Conservation (phyloP, 805 yeast species). For the Grigorovia yakushimaensis region DNA sequence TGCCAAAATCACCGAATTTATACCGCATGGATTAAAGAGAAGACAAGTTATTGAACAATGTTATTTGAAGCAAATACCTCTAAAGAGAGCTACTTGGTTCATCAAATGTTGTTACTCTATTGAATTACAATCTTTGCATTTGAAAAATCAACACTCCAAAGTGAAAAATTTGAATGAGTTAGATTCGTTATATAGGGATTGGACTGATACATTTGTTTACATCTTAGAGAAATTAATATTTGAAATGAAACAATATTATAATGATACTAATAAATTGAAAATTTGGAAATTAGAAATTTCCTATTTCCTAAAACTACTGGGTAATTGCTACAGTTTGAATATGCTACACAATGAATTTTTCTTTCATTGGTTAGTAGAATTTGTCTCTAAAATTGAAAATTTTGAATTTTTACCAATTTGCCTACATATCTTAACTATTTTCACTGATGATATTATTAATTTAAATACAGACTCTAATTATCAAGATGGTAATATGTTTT, state of each 20-base stretch:
- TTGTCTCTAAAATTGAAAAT: slow-evolving; percentile 34
- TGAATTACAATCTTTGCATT: slow-evolving; percentile 34
- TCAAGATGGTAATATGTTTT: slow-evolving; percentile 20
- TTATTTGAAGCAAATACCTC: slow-evolving; percentile 56
- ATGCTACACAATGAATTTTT: slow-evolving; percentile 55
- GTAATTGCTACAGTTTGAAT: slow-evolving; percentile 58
- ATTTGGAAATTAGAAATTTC: slow-evolving; percentile 41
- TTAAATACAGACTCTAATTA: not conserved
- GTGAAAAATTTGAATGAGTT: slow-evolving; percentile 1
- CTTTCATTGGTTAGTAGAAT: slow-evolving; percentile 52
- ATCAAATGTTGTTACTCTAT: slow-evolving; percentile 79
- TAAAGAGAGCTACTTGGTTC: slow-evolving; percentile 82
- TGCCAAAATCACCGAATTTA: slow-evolving; percentile 56
- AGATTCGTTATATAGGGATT: slow-evolving; percentile 59
- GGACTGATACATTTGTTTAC: slow-evolving; percentile 78
- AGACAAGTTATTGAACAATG: slow-evolving; percentile 65
- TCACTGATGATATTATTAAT: slow-evolving; percentile 60
- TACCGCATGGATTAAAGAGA: slow-evolving; percentile 86
- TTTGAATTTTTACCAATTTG: slow-evolving; percentile 37
- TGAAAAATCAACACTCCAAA: slow-evolving; percentile 7
- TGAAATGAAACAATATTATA: slow-evolving; percentile 25
- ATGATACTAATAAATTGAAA: slow-evolving; percentile 21
- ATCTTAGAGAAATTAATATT: slow-evolving; percentile 31
- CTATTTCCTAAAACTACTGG: slow-evolving; percentile 50
- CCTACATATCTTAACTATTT: slow-evolving; percentile 47